Conservation (phyloP, 768 basidiomycete species). For the Podaxis sp. region DNA sequence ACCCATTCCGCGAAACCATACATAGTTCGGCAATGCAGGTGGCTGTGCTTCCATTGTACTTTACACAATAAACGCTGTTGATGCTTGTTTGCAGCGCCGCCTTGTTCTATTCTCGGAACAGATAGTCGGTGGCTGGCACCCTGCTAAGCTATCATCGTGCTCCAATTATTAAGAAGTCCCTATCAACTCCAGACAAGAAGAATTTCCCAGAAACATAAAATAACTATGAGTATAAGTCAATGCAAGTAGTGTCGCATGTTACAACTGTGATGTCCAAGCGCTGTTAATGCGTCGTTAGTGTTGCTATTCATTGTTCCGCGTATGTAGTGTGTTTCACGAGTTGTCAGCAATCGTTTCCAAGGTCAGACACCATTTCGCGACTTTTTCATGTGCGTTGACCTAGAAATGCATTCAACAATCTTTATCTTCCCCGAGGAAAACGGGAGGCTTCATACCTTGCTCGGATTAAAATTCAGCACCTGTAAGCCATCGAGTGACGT, state of each 20-base stretch:
- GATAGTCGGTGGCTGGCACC: not conserved
- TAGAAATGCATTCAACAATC: slow-evolving; percentile 22
- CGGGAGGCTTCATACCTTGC: slow-evolving; percentile 48
- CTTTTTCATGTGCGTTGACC: slow-evolving; percentile 74
- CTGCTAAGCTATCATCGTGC: not conserved
- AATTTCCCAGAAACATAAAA: not conserved
- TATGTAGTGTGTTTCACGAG: not conserved
- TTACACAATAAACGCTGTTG: slow-evolving; percentile 4
- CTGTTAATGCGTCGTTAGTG: not conserved
- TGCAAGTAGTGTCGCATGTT: not conserved
- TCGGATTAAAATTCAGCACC: slow-evolving; percentile 73
- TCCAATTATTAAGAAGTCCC: not conserved
- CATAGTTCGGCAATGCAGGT: not conserved
- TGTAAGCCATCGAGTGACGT: slow-evolving; percentile 84
- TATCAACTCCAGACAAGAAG: not conserved
- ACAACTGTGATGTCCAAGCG: not conserved
- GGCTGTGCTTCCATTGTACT: slow-evolving; percentile 10
- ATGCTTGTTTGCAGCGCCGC: not conserved
- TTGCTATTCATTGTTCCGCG: not conserved
- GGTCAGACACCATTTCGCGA: slow-evolving; percentile 69
- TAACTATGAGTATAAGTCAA: not conserved
- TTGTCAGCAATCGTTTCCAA: slow-evolving; percentile 47
- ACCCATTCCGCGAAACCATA: not conserved
- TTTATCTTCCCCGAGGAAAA: not conserved
- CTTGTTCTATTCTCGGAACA: slow-evolving; percentile 6